These are phyloP conservation scores for Penicillium roqueforti DNA, from an alignment of 495 filamentous ascomycete species.

Conservation along the genomic window DNA sequence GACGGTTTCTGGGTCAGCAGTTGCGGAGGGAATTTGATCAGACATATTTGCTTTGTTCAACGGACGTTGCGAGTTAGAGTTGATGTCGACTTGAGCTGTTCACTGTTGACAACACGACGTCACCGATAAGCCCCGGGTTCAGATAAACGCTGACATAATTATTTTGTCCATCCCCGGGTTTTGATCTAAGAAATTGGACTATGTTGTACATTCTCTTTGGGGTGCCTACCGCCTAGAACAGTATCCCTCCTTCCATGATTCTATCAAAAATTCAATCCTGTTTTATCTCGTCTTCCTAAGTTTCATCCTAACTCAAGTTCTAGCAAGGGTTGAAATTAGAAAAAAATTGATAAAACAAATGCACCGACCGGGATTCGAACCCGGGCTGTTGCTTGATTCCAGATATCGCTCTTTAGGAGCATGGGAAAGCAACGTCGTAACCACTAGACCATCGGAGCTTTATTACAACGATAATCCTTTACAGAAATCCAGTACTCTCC, in stretches of 20 bases:
- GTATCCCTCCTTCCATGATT: too few species aligned
- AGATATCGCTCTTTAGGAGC: neutral
- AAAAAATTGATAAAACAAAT: slow-evolving; percentile 9
- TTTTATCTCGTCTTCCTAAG: too few species aligned
- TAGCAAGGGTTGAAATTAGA: neutral
- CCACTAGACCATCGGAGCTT: slow-evolving; percentile 24
- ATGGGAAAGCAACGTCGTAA: slow-evolving; percentile 25
- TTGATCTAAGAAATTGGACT: too few species aligned
- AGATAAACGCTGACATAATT: slow-evolving; percentile 2
- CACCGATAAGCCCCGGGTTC: neutral
- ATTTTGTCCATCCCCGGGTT: too few species aligned
- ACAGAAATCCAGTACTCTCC: too few species aligned
- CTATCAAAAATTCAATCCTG: too few species aligned
- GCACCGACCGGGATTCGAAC: slow-evolving; percentile 29
- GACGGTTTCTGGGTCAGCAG: slow-evolving; percentile 61
- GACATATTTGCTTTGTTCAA: slow-evolving; percentile 35
- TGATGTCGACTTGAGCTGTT: neutral
- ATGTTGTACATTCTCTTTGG: too few species aligned
- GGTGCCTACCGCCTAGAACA: too few species aligned
- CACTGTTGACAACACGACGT: neutral
- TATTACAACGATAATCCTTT: too few species aligned
- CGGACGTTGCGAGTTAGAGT: neutral
- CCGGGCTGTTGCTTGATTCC: slow-evolving; percentile 18
- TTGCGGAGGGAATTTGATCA: slow-evolving; percentile 64
- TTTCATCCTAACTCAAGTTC: too few species aligned